Evolutionary conservation across 2,329 filamentous ascomycete genomes (phyloP), one percentile per base, ranked within the genome.

Genomic region (Pyrenochaeta sp.): DNA sequence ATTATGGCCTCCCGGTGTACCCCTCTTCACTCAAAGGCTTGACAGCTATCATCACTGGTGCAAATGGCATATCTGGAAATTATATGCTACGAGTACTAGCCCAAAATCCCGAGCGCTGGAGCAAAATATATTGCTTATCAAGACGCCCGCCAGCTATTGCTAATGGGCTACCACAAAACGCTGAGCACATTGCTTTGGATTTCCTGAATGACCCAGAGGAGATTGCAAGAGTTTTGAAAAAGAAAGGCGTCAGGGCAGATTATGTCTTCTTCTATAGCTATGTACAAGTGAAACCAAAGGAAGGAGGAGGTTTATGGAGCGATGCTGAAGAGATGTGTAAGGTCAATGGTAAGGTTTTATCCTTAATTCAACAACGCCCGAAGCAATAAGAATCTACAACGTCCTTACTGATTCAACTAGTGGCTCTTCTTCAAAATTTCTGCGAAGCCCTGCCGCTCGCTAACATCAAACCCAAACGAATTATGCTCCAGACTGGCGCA

Each of bases 231-330:
- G 63, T 70, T 0, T 51, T 79, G 43, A 71, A 72, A 50, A 60
- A 71, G 20, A 70, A 71, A 14, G 60, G 66, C 0, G 72, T 78
- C 2, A 66, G 64, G 56, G 72, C 63, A 2, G 79, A 79, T 54
- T 78, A 84, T 58, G 71, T 83, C 17, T 84, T 84, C 68, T 85
- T 83, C 72, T 84, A 80, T 53, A 81, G 81, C 1, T 85, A 85
- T 70, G 73, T 83, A n/a, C 82, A 85, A 56, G 77, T 78, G 0
- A 68, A 75, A 27, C 81, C 81, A 1, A 80, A 80, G 49, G 69
- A 74, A 14, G 78, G 79, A 2, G 69, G 71, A 12, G 71, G 75
- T 1, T 63, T 82, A 9, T 84, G 82, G 81, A 78, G 77, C 18
- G 78, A 82, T 60, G 79, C 79, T 5, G 78, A 84, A 15, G 79